Percentiles rank a stretch among this genome's conserved stretches.
phyloP scores from a whole-genome alignment of 176 grass and related monocot species.

The Chrysopogon serrulatus region DNA sequence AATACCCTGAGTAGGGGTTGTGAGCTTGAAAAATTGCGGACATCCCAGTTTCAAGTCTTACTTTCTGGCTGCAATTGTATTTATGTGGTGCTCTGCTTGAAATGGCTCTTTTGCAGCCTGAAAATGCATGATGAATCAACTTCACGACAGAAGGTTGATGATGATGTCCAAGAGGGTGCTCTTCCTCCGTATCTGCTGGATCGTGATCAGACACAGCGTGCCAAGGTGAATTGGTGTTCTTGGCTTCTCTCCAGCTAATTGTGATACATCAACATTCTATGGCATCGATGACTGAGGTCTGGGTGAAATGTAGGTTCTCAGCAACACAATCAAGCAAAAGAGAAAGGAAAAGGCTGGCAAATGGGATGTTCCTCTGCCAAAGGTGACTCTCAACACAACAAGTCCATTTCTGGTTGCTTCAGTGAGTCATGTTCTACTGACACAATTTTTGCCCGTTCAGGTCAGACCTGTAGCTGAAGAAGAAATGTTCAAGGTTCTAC shows the following conservation, averaged over 20 bases:
- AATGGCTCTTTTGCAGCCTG: constrained; percentile 36
- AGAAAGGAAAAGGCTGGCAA: constrained; percentile 90
- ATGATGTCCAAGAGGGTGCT: too few relatives aligned
- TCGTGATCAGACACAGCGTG: too few relatives aligned
- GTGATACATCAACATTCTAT: neutral
- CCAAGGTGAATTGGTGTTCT: constrained; percentile 51
- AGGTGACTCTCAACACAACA: constrained; percentile 32
- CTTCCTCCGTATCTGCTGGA: too few relatives aligned
- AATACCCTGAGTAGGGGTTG: neutral
- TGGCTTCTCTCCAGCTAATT: neutral
- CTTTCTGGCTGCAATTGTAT: neutral
- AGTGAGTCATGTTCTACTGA: neutral
- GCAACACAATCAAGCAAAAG: constrained; percentile 86
- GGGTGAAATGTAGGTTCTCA: constrained; percentile 46
- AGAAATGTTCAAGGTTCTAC: constrained; percentile 78
- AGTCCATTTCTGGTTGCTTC: neutral
- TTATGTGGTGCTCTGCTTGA: neutral
- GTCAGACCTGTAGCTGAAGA: constrained; percentile 81
- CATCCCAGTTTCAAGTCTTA: neutral
- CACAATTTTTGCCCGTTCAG: constrained; percentile 1
- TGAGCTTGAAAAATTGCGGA: neutral
- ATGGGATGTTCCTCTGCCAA: constrained; percentile 84
- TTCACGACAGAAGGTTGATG: too few relatives aligned
- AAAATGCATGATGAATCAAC: constrained; percentile 94
- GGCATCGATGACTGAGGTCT: neutral